Evolutionary conservation across 1,284 basidiomycete genomes (phyloP).

Genomic region (Microbotryum silenes-acaulis): DNA sequence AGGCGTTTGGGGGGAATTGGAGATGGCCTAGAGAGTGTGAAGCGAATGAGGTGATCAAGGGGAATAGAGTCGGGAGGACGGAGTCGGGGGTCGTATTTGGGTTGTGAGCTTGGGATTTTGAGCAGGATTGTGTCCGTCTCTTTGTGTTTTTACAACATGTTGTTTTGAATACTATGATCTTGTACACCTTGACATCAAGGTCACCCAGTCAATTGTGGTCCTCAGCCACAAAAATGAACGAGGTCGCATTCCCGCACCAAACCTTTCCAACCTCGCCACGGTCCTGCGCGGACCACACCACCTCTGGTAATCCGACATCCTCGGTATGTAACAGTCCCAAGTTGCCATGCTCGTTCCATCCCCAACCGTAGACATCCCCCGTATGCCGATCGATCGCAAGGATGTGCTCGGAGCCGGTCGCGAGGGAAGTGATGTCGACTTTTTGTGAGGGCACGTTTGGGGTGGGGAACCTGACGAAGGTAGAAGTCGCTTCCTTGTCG

Average conservation of each 20-base stretch:
- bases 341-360: conserved; percentile 95
- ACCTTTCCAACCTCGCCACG: too few relatives aligned
- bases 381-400: conserved; percentile 44
- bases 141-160: too few relatives aligned
- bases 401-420: conserved; percentile 75
- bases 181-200: too few relatives aligned
- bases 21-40: conserved; percentile 16
- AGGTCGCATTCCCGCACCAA: too few relatives aligned
- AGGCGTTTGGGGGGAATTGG: conserved; percentile 1
- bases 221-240: too few relatives aligned
- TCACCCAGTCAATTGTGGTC: too few relatives aligned
- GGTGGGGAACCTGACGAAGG: neutral
- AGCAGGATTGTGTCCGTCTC: too few relatives aligned
- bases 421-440: conserved; percentile 40
- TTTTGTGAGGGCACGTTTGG: neutral
- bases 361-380: conserved; percentile 66
- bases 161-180: too few relatives aligned
- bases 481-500: neutral
- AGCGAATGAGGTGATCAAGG: neutral
- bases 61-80: conserved; percentile 11
- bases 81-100: conserved; percentile 7
- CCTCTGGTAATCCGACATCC: conserved; percentile 22
- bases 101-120: neutral
- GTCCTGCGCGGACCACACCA: conserved; percentile 4
- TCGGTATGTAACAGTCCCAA: conserved; percentile 52